Base-by-base conservation (phyloP, 2,329 filamentous ascomycete genomes). In the Furcasterigmium sp. region DNA sequence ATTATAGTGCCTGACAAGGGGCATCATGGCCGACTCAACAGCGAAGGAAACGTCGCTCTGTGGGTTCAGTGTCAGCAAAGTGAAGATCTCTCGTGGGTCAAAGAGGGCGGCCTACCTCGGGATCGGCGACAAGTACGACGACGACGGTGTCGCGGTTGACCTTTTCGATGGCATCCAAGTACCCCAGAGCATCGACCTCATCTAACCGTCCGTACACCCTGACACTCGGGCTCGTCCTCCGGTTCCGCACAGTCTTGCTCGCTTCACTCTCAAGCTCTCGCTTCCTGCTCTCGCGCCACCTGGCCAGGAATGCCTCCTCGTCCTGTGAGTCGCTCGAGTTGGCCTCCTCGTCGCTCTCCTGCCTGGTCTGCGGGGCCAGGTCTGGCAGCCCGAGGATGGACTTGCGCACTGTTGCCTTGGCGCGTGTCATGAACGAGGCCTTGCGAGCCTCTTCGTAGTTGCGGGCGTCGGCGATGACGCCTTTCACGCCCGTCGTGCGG, bases 91-190 rank as follows among this genome's bases (percentile, higher is more conserved):
- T 2, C n/a, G 21, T 21, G 35, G 35, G 21, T 4, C 19, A 42
- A 40, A 67, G n/a, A n/a, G n/a, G n/a, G n/a, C n/a, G n/a, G n/a
- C 81, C 61, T 78, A 95, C 90, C 72, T 86, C 78, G 48, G 87
- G 78, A 58, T 96, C 90, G 63, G 90, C 93, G 51, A 98, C 90
- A 67, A 91, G 94, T 21, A 98, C 93, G 3, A 96, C 85, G 2
- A 97, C 91, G 4, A 86, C 78, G 0, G 88, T 91, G 37, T 91
- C 87, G 38, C 82, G 68, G 30, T 82, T 75, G 5, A 91, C 88
- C 66, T 89, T 93, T 68, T 98, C 93, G 53, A 97, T 89, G 43
- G 91, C 91, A 63, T 97, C 91, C n/a, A 98, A 76, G 57, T 95
- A 98, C 15, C 91, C 93, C 51, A 85, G 72, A 8, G 89, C 91